These are phyloP conservation scores for Tagetes erecta DNA, from an alignment of 129 eudicot species.

Conservation along the genomic window DNA sequence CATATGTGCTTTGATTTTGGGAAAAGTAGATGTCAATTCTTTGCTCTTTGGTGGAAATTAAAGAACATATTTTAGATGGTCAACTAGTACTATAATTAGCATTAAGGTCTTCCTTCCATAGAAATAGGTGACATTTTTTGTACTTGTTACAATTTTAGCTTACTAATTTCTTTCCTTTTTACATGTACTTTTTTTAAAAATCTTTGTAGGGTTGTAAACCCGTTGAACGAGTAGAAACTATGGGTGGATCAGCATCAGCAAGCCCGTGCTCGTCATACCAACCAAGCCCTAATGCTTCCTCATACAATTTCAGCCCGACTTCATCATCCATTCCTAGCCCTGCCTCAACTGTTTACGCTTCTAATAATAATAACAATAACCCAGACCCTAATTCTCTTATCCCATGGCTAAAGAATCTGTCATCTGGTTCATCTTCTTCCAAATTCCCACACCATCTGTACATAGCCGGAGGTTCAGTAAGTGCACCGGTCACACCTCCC, in stretches of 20 bases:
- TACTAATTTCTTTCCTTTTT: not conserved
- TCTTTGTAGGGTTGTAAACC: slow-evolving; percentile 81
- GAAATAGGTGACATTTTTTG: not conserved
- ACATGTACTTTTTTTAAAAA: not conserved
- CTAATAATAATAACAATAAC: slow-evolving; percentile 24
- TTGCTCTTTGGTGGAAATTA: slow-evolving; percentile 1
- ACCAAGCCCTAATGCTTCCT: slow-evolving; percentile 79
- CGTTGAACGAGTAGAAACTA: slow-evolving; percentile 48
- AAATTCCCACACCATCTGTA: slow-evolving; percentile 77
- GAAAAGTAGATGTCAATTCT: slow-evolving; percentile 11
- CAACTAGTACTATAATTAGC: not conserved
- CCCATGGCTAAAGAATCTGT: slow-evolving; percentile 90
- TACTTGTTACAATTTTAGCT: not conserved
- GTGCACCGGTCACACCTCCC: slow-evolving; percentile 98
- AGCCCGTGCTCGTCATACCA: slow-evolving; percentile 89
- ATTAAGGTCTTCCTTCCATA: not conserved
- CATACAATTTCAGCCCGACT: slow-evolving; percentile 81
- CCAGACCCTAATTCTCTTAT: slow-evolving; percentile 84
- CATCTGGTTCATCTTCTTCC: slow-evolving; percentile 62
- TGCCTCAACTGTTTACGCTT: slow-evolving; percentile 46
- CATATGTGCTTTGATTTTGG: not conserved
- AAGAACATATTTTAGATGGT: slow-evolving; percentile 3
- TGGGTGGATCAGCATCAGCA: slow-evolving; percentile 67
- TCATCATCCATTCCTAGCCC: slow-evolving; percentile 90
- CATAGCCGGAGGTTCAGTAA: slow-evolving; percentile 74